phyloP scores from a whole-genome alignment of 2,329 filamentous ascomycete species.

The Coniochaeta sp. region DNA sequence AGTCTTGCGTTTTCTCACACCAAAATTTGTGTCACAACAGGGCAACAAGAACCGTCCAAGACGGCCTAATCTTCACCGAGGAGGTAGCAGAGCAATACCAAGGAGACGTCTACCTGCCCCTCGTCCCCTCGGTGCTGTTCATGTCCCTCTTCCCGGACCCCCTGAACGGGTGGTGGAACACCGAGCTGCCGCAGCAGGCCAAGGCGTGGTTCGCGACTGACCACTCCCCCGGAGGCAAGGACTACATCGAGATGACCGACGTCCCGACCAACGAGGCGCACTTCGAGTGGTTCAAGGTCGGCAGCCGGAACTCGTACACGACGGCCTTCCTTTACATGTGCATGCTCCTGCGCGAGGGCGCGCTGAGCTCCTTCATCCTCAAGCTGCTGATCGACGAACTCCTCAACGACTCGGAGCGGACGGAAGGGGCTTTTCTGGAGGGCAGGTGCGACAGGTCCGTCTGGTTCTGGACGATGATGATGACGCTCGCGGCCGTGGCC shows the following conservation, averaged over 20 bases:
- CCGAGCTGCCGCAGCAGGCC: not conserved
- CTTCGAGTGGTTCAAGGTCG: constrained; percentile 16
- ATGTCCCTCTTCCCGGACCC: constrained; percentile 34
- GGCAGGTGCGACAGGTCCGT: constrained; percentile 34
- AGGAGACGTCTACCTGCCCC: constrained; percentile 36
- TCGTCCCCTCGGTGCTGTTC: constrained; percentile 36
- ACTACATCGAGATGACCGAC: not conserved
- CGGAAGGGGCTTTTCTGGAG: constrained; percentile 30
- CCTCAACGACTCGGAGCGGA: constrained; percentile 33
- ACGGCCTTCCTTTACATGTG: constrained; percentile 40
- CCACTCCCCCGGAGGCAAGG: not conserved
- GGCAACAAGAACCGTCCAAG: not conserved
- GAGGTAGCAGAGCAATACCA: constrained; percentile 11
- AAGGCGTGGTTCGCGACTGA: not conserved
- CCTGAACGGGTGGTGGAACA: constrained; percentile 9
- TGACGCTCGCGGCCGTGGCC: constrained; percentile 32
- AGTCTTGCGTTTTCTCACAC: not conserved
- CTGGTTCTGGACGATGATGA: constrained; percentile 40
- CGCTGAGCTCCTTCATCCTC: constrained; percentile 34
- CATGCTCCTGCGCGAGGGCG: constrained; percentile 33
- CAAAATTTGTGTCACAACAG: not conserved
- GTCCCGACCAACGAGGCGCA: not conserved
- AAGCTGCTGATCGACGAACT: constrained; percentile 39
- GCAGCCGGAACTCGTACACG: constrained; percentile 37
- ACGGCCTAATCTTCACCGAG: not conserved